Conservation (phyloP, 331 rosid species). For the Rhamnella rubrinervis region DNA sequence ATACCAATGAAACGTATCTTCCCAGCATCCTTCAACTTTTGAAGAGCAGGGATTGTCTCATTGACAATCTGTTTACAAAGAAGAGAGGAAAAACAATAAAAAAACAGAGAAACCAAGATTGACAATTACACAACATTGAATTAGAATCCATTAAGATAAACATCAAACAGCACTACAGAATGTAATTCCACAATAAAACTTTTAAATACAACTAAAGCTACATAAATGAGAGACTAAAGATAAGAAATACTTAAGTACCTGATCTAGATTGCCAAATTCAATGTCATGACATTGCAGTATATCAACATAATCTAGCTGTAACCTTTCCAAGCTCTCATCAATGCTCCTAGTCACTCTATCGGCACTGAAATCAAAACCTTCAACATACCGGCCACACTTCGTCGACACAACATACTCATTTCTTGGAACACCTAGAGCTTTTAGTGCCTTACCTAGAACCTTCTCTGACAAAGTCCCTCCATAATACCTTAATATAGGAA, state of each 20-base stretch:
- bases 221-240: constrained; percentile 5
- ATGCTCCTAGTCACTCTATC: constrained; percentile 79
- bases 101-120: constrained; percentile 6
- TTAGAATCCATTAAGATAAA: not conserved
- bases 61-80: constrained; percentile 51
- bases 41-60: constrained; percentile 88
- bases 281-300: constrained; percentile 92
- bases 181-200: not conserved
- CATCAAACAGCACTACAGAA: not conserved
- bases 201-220: not conserved
- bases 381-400: constrained; percentile 79
- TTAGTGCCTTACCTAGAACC: constrained; percentile 70
- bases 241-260: constrained; percentile 37
- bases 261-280: constrained; percentile 81
- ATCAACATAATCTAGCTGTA: constrained; percentile 87
- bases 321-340: constrained; percentile 86
- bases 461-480: constrained; percentile 85
- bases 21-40: constrained; percentile 78
- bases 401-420: constrained; percentile 77
- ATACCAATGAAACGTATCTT: constrained; percentile 83
- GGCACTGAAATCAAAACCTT: constrained; percentile 89
- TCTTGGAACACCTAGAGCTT: constrained; percentile 70
- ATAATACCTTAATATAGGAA: constrained; percentile 48
- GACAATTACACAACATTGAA: not conserved
- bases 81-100: constrained; percentile 2